Conservation (phyloP, 78 protist species). For the Acrasis kona region DNA sequence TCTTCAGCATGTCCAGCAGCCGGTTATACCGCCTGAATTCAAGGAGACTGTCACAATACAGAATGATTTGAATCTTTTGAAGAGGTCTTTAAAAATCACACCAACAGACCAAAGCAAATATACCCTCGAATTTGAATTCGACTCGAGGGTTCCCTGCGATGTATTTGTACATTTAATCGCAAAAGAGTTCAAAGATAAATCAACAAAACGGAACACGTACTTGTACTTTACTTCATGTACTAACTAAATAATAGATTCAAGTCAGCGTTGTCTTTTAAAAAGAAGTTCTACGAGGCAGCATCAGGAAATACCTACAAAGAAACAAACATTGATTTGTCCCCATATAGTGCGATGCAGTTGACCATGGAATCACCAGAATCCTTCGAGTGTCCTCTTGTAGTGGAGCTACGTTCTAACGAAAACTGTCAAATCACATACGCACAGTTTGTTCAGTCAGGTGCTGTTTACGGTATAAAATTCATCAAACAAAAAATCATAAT, state of each 20-base stretch:
- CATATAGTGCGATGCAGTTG: background rate
- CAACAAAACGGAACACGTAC: background rate
- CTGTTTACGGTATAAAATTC: background rate
- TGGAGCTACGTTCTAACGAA: background rate
- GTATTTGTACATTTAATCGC: background rate
- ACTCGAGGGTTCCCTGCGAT: background rate
- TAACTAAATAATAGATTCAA: background rate
- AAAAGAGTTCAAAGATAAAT: no score
- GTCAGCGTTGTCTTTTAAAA: background rate
- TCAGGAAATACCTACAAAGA: no score
- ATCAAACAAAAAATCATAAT: background rate
- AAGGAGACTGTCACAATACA: background rate
- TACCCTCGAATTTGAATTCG: background rate
- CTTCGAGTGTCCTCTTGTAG: background rate
- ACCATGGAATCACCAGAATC: background rate
- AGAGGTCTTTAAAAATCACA: background rate
- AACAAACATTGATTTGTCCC: no score
- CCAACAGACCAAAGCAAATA: background rate
- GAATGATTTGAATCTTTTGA: background rate
- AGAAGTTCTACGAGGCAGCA: background rate
- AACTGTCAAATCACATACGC: background rate
- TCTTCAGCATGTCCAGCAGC: background rate
- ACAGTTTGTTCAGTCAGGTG: no score
- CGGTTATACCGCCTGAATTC: background rate
- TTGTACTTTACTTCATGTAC: background rate